Conservation (phyloP, 179 eudicot genomes). For the Vitellaria paradoxa region DNA sequence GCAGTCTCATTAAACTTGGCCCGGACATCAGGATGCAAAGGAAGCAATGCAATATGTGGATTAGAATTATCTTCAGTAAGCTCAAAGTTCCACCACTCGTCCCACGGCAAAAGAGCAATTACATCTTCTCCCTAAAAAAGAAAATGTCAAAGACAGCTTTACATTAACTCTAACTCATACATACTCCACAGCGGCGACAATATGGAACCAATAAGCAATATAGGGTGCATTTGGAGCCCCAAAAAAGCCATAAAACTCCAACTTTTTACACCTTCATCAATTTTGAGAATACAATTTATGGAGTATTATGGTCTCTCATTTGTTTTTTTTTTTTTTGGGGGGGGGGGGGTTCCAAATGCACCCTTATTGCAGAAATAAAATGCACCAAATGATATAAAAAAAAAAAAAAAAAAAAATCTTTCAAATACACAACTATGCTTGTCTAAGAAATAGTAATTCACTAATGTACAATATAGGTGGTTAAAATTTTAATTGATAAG, state of each 20-base stretch:
- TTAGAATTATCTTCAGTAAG: conserved; percentile 74
- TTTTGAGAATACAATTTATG: too few species aligned
- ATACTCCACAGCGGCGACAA: not conserved
- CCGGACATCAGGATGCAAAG: conserved; percentile 80
- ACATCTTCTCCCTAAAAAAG: conserved; percentile 76
- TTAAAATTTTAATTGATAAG: not conserved
- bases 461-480: not conserved
- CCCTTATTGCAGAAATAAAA: not conserved
- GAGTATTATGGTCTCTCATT: too few species aligned
- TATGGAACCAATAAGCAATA: not conserved
- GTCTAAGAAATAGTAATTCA: conserved; percentile 6
- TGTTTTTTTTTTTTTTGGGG: too few species aligned
- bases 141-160: not conserved
- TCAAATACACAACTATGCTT: not conserved
- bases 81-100: conserved; percentile 98
- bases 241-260: too few species aligned
- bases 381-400: not conserved
- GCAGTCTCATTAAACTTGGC: conserved; percentile 90
- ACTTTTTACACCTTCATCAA: too few species aligned
- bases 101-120: conserved; percentile 92
- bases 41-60: conserved; percentile 95
- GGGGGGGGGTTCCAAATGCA: too few species aligned
- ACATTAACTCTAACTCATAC: conserved; percentile 6
- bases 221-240: too few species aligned
- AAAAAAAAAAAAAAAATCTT: too few species aligned